phyloP scores from a whole-genome alignment of 495 filamentous ascomycete species.

The Penicillium diatomitis region DNA sequence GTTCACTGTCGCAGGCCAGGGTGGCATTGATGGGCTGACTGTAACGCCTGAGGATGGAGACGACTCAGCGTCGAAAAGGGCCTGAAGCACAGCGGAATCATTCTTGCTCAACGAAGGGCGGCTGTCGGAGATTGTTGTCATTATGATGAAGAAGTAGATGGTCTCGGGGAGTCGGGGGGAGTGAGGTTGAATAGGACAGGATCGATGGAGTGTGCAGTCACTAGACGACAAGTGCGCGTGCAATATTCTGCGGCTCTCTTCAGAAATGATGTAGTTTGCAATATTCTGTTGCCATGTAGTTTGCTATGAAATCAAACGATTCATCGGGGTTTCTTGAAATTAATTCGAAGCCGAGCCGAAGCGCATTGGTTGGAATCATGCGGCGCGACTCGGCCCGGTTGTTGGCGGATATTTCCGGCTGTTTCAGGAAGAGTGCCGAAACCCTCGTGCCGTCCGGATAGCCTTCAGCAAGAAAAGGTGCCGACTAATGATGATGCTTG shows the following conservation, averaged over 20 bases:
- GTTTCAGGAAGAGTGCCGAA: slow-evolving; percentile 7
- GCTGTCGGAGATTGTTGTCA: slow-evolving; percentile 34
- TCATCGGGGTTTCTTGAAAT: background rate
- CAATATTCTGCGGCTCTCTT: too few relatives aligned
- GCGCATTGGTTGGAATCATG: background rate
- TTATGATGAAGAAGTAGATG: background rate
- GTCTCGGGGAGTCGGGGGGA: background rate
- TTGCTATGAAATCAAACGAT: background rate
- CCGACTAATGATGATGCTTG: background rate
- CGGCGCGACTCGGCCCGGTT: slow-evolving; percentile 9
- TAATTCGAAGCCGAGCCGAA: background rate
- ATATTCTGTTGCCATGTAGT: too few relatives aligned
- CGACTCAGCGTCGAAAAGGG: slow-evolving; percentile 73
- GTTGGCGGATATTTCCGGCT: slow-evolving; percentile 17
- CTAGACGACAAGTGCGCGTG: too few relatives aligned
- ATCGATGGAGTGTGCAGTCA: too few relatives aligned
- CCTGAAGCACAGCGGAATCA: slow-evolving; percentile 63
- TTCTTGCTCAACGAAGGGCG: slow-evolving; percentile 50
- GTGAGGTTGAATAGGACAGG: background rate
- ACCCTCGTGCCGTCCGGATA: background rate
- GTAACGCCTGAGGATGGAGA: slow-evolving; percentile 44
- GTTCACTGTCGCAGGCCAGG: slow-evolving; percentile 40
- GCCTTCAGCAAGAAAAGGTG: background rate
- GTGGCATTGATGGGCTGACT: slow-evolving; percentile 49
- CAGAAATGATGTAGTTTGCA: too few relatives aligned